A percentile compares a stretch with the other conserved stretches of the same genome.
These are phyloP conservation scores for Urtica urens DNA, from an alignment of 306 rosid genomes.

Conservation along the genomic window DNA sequence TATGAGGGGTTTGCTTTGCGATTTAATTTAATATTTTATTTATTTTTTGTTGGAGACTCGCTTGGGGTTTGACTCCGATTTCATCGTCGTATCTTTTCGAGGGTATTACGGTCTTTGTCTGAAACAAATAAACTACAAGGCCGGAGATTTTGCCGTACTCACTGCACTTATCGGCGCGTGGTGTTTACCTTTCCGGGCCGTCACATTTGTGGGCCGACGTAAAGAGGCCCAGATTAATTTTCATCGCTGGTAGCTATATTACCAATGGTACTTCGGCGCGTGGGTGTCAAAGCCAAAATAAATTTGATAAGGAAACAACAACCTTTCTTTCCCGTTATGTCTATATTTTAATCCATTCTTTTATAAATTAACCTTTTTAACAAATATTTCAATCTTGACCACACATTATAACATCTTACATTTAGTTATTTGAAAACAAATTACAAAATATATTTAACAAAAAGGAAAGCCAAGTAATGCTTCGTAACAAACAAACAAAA, in stretches of 20 bases:
- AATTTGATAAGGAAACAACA: too few species aligned
- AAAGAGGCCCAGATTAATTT: not conserved
- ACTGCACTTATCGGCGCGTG: not conserved
- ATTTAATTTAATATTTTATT: conserved; percentile 22
- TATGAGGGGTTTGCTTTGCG: conserved; percentile 38
- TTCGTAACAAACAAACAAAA: too few species aligned
- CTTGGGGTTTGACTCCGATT: conserved; percentile 61
- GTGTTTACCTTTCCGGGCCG: not conserved
- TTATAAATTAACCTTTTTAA: too few species aligned
- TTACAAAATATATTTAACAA: too few species aligned
- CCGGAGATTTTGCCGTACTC: conserved; percentile 2
- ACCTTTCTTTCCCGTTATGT: too few species aligned
- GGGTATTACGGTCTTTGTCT: conserved; percentile 35
- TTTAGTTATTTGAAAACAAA: too few species aligned
- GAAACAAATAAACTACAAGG: conserved; percentile 6
- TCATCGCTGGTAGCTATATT: not conserved
- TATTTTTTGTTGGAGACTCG: conserved; percentile 14
- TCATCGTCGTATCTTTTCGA: conserved; percentile 22
- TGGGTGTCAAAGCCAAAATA: too few species aligned
- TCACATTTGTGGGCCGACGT: conserved; percentile 8
- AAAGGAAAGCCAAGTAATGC: too few species aligned
- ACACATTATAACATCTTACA: too few species aligned
- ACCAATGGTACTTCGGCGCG: not conserved
- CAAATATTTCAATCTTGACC: too few species aligned
- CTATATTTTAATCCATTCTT: too few species aligned